Base-by-base conservation (phyloP, 108 stramenopile species). In the Stephanodiscus minutulus region DNA sequence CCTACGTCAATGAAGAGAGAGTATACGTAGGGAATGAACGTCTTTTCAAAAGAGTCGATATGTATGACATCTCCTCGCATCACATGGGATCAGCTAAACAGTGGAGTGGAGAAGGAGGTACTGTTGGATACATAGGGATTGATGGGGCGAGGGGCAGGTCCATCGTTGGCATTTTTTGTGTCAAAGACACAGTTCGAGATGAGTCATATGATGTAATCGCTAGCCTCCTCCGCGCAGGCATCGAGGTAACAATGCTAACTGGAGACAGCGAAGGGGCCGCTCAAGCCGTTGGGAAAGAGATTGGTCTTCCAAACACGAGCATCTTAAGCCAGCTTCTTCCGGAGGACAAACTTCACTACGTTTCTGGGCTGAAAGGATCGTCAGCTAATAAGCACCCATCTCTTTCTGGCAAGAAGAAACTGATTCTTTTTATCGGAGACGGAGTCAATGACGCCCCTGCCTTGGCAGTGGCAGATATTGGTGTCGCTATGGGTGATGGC, bases 371-470 rank as follows among this genome's bases (percentile, higher is more conserved):
- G 53, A 85, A 82, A 62, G 67, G 69, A 28, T 74, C 83, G 9
- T 64, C 78, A 36, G 53, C 63, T 7, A 36, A 68, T 17, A 50
- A 22, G 1, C 18, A 35, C 13, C 27, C 65, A 47, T 64, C 59
- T 27, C 41, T 80, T 61, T 55, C 29, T 10, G 44, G 48, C 15
- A 21, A 50, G 57, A 73, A 65, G 28, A 49, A 53, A n/a, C 20
- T 79, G 20, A 54, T 82, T 21, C 29, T 79, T 13, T 57, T 94
- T 88, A 85, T 91, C 27, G 98, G 98, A 11, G 97, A 98, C 64
- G 97, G 98, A 20, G 97, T 99, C 0, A 98, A 98, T 81, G 98
- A 98, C 74, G 96, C 95, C 8, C 94, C 97, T 24, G 96, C 97
- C 2, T 83, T 99, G 11, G 85, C 89, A 49, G 83, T 83, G 3